Base-by-base conservation (phyloP, 768 basidiomycete species). In the Arthromyces matolae region DNA sequence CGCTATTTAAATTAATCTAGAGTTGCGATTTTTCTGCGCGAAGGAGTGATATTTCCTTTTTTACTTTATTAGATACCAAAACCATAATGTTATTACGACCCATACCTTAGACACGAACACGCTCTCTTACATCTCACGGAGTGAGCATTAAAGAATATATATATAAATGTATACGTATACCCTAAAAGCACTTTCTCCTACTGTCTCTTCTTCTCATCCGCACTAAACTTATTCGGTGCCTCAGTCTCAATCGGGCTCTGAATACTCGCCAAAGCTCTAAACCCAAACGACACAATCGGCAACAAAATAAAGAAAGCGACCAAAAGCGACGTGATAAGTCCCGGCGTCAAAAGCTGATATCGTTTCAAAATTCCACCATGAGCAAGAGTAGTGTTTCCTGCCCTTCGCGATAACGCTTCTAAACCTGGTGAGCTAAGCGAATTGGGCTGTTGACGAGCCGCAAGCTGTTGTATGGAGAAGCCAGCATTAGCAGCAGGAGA, bases 321-420 rank as follows among this genome's bases (percentile, higher is more conserved):
- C 40, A 90, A 73, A 14, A 91, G 74, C 6, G 73, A 62, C 4
- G 73, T 76, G 64, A 91, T 87, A 39, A 92, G 72, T 0, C 76
- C 84, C 1, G 89, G 85, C 0, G 87, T 88, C 39, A 91, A 77
- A 37, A 89, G 75, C 60, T 89, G 87, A 64, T 89, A 90, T 27
- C 72, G 78, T 51, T 81, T 75, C 22, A 91, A 74, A 46, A 90
- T 81, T 8, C 86, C 84, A 19, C 76, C 79, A 7, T 68, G 60
- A 5, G 74, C 63, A 1, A 71, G 62, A 14, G 72, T 70, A 9
- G 69, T 58, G 47, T 74, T 73, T n/a, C n/a, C n/a, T n/a, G n/a
- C n/a, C n/a, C n/a, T n/a, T n/a, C n/a, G n/a, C n/a, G n/a, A n/a
- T n/a, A n/a, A n/a, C n/a, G n/a, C n/a, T n/a, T n/a, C n/a, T n/a